These are phyloP conservation scores for Zygoascus ofunaensis DNA, from an alignment of 805 yeast species.

Conservation along the genomic window DNA sequence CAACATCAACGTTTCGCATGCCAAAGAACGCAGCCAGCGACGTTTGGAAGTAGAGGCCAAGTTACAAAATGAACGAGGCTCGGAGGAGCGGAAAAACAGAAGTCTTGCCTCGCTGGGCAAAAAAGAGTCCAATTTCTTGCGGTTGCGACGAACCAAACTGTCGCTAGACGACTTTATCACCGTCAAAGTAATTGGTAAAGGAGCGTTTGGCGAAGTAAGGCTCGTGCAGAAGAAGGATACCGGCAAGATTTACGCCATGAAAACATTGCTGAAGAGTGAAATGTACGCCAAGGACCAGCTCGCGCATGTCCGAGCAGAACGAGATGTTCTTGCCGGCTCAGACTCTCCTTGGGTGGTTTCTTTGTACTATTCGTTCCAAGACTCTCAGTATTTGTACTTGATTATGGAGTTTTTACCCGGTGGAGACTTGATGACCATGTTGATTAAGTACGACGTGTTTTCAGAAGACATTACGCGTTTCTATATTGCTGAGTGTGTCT, in stretches of 20 bases:
- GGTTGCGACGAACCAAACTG: slow-evolving; percentile 76
- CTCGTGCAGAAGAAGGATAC: slow-evolving; percentile 88
- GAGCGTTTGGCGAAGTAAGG: slow-evolving; percentile 96
- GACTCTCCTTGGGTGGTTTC: slow-evolving; percentile 88
- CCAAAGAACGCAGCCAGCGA: slow-evolving; percentile 92
- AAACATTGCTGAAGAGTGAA: slow-evolving; percentile 79
- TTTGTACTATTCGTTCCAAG: slow-evolving; percentile 74
- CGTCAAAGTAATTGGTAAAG: slow-evolving; percentile 88
- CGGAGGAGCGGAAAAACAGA: slow-evolving; percentile 78
- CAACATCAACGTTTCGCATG: slow-evolving; percentile 78
- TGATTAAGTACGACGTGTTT: slow-evolving; percentile 87
- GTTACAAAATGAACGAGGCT: slow-evolving; percentile 57
- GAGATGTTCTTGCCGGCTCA: slow-evolving; percentile 87
- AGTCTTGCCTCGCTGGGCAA: slow-evolving; percentile 76
- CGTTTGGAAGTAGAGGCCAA: slow-evolving; percentile 75
- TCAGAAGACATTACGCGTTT: slow-evolving; percentile 83
- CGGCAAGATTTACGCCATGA: slow-evolving; percentile 91
- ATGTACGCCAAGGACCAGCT: slow-evolving; percentile 92
- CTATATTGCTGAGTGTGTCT: slow-evolving; percentile 92
- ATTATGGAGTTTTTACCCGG: slow-evolving; percentile 82
- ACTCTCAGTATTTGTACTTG: slow-evolving; percentile 59
- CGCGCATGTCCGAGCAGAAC: slow-evolving; percentile 91
- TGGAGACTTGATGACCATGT: slow-evolving; percentile 89
- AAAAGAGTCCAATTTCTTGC: slow-evolving; percentile 77
- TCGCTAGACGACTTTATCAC: slow-evolving; percentile 78